Percentiles rank a stretch among this genome's conserved stretches.
Conservation (phyloP, 2,329 filamentous ascomycete species). For the Daldinia sp. region DNA sequence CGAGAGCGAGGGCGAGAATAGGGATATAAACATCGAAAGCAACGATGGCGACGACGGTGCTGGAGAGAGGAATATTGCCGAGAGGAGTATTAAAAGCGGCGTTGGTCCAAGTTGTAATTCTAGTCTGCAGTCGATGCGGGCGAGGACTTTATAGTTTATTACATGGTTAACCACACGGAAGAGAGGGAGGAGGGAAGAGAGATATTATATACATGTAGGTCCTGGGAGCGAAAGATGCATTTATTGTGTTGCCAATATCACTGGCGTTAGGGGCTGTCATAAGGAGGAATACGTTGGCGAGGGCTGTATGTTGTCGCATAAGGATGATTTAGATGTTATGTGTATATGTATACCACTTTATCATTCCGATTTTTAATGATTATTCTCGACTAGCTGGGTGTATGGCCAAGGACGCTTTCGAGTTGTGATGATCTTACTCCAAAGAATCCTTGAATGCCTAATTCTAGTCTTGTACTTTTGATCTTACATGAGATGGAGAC, state of each 20-base stretch:
- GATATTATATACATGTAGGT: neutral
- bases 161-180: neutral
- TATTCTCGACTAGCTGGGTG: constrained; percentile 2
- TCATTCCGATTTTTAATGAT: constrained; percentile 19
- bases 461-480: too few species aligned
- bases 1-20: too few species aligned
- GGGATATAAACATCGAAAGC: neutral
- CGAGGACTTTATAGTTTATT: constrained; percentile 21
- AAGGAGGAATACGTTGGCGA: neutral
- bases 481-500: neutral
- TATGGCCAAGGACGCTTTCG: neutral
- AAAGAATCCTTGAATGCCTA: too few species aligned
- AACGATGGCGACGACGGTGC: neutral
- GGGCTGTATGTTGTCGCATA: neutral
- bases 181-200: neutral
- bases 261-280: neutral
- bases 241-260: neutral
- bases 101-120: neutral
- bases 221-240: neutral
- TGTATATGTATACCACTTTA: constrained; percentile 26
- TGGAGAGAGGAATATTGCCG: neutral
- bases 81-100: neutral
- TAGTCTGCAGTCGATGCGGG: constrained; percentile 5
- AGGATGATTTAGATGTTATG: neutral
- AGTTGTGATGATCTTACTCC: neutral